Evolutionary conservation across 2,329 filamentous ascomycete species (phyloP), one percentile per base, ranked within the genome.

Genomic region (Phialemonium atrogriseum): DNA sequence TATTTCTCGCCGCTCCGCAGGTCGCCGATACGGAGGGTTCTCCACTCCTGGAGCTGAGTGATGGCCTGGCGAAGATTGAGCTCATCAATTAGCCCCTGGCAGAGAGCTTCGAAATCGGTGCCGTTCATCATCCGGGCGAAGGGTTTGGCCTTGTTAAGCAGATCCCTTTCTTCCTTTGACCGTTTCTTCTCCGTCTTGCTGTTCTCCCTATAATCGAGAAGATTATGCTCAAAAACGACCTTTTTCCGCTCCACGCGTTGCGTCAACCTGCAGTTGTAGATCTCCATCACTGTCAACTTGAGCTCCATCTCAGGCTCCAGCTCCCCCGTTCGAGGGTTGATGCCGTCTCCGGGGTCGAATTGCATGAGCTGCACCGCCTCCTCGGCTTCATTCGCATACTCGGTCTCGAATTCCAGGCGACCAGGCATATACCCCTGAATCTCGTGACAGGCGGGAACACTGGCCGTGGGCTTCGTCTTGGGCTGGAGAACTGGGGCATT

Each of bases 371-470:
- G 91, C 3, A 98, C 91, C 0, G 89, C 89, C 59, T 96, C 93
- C 61, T 98, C 91, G 1, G 91, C 91, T 49, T 98, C 91, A 49
- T 98, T 98, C 50, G 89, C 84, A 52, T 94, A 91, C 49, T 98
- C 91, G 0, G 85, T 95, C 66, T 98, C 91, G 42, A 98, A 98
- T 51, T 98, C 91, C 42, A 98, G 60, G 24, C 91, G 86, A 26
- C 91, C 91, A 4, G 91, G 91, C 91, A 98, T 98, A 55, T 94
- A 98, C 4, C 91, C 91, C 58, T 95, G 87, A 22, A 98, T 91
- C 58, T 98, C 91, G 63, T 98, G 91, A 56, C 91, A 98, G 20
- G 87, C 82, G 1, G 91, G 91, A 3, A 95, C 87, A 63, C 84
- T 94, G 7, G 88, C 88, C 0, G 89, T 96, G 0, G 91, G 91